Conservation (phyloP, 225 moss, liverwort and hornwort species). For the Pleurozium schreberi region DNA sequence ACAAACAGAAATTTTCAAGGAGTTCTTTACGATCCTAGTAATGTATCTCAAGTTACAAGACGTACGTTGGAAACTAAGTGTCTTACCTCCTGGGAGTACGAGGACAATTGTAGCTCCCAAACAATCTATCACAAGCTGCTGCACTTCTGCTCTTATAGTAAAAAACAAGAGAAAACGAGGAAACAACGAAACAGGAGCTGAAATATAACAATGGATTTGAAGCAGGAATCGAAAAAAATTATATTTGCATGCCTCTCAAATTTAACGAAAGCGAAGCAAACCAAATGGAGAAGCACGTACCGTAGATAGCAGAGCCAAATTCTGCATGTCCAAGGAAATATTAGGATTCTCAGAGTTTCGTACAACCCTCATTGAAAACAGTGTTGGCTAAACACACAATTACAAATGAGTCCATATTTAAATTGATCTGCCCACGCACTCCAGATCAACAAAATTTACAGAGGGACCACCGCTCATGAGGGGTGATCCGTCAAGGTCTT, state of each 20-base stretch:
- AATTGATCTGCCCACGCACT: background rate
- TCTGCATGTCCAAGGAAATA: background rate
- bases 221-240: background rate
- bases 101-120: background rate
- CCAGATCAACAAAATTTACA: conserved; percentile 6
- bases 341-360: background rate
- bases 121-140: background rate
- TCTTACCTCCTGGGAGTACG: background rate
- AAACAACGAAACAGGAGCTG: background rate
- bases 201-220: background rate
- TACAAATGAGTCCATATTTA: background rate
- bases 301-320: background rate
- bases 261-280: background rate
- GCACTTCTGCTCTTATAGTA: background rate
- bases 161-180: background rate
- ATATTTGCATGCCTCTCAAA: background rate
- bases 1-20: background rate
- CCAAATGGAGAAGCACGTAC: background rate
- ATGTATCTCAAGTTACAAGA: background rate
- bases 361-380: background rate
- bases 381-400: background rate
- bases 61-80: background rate
- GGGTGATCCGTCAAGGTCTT: background rate
- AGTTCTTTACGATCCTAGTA: background rate
- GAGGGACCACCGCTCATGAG: background rate